Percentiles rank a stretch among this genome's conserved stretches.
Evolutionary conservation across 2,329 filamentous ascomycete species (phyloP).

Genomic region (Hypoxylon sp.): DNA sequence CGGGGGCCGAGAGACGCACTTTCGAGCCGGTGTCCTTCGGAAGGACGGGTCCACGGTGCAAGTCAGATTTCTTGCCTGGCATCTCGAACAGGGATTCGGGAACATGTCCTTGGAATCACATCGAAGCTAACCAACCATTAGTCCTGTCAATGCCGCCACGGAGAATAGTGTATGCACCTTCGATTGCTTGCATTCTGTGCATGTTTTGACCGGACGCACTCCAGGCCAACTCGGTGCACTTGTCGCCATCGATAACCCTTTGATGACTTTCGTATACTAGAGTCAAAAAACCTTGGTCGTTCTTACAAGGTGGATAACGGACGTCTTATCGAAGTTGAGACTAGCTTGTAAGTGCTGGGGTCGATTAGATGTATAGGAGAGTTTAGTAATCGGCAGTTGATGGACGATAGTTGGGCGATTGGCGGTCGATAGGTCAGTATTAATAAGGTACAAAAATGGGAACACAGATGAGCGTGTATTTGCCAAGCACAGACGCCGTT

Average conservation of each 20-base stretch:
- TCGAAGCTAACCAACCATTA: conserved; percentile 38
- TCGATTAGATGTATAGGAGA: conserved; percentile 8
- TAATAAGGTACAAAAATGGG: conserved; percentile 23
- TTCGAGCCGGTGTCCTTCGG: conserved; percentile 45
- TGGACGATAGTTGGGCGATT: conserved; percentile 17
- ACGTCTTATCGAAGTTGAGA: neutral
- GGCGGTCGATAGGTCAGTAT: conserved; percentile 22
- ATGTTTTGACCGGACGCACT: conserved; percentile 42
- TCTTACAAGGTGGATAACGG: neutral
- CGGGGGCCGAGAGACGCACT: conserved; percentile 36
- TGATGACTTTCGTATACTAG: conserved; percentile 2
- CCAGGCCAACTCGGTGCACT: conserved; percentile 40
- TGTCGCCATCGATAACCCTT: conserved; percentile 34
- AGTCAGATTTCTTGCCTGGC: conserved; percentile 41
- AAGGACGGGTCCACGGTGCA: conserved; percentile 47
- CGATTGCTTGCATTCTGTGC: conserved; percentile 47
- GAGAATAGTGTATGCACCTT: conserved; percentile 35
- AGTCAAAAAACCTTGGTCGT: neutral
- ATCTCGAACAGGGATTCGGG: conserved; percentile 46
- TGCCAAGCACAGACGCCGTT: conserved; percentile 19
- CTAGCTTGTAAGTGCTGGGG: conserved; percentile 1
- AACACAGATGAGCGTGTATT: conserved; percentile 7
- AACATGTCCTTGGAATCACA: conserved; percentile 47
- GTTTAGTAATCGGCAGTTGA: conserved; percentile 13
- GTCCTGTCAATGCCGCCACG: conserved; percentile 13